Conservation (phyloP, 129 eudicot species). For the Helianthus annuus region DNA sequence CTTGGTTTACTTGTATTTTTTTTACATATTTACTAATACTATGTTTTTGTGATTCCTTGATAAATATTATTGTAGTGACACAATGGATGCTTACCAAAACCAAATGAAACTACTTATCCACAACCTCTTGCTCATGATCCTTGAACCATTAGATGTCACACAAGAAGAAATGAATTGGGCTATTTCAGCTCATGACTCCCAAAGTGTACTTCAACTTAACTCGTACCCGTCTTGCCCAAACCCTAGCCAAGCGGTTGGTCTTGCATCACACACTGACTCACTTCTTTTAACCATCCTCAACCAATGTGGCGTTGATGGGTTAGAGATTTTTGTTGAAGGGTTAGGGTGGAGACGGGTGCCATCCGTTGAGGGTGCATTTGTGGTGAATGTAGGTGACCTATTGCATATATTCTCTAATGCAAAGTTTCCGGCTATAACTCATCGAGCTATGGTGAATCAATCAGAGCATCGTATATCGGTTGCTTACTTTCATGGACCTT, state of each 20-base stretch:
- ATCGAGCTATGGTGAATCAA: constrained; percentile 58
- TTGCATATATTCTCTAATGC: constrained; percentile 67
- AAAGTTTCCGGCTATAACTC: constrained; percentile 35
- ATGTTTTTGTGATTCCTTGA: background rate
- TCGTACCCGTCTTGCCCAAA: constrained; percentile 79
- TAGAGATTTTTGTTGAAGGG: constrained; percentile 52
- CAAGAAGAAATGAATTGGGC: constrained; percentile 40
- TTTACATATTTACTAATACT: too few relatives aligned
- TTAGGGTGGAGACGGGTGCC: constrained; percentile 57
- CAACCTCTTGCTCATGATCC: constrained; percentile 48
- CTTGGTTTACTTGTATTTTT: background rate
- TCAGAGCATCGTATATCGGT: constrained; percentile 46
- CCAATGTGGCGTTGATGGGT: constrained; percentile 53
- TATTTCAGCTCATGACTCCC: constrained; percentile 29
- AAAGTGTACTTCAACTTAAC: constrained; percentile 66
- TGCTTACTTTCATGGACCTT: constrained; percentile 68
- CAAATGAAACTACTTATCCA: constrained; percentile 50
- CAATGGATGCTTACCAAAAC: constrained; percentile 57
- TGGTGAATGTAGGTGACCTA: constrained; percentile 67
- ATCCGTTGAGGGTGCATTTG: constrained; percentile 51
- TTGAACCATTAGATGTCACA: constrained; percentile 43
- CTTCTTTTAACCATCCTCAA: constrained; percentile 60
- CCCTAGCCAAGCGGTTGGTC: constrained; percentile 57
- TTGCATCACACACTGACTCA: constrained; percentile 76
- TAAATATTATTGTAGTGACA: constrained; percentile 42